Base-by-base conservation (phyloP, 1,284 basidiomycete genomes). In the Abortiporus biennis region DNA sequence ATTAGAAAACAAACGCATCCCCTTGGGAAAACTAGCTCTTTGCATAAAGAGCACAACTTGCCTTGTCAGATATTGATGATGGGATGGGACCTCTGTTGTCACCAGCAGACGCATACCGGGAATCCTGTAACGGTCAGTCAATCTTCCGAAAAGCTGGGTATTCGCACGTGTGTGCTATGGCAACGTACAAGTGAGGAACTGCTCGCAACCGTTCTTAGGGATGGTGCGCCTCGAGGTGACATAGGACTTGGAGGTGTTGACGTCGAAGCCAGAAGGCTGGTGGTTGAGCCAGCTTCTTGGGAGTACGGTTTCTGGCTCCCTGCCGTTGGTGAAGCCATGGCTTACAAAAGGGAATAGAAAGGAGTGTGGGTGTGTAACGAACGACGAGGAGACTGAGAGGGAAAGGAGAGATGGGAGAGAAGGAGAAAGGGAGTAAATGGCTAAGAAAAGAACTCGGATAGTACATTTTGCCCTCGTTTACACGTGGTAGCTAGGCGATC, bases 231-330 rank as follows among this genome's bases (percentile, higher is more conserved):
- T 62, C 45, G 59, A 57, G 20, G 62, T 58, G 54, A 71, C 13
- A 29, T 9, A 9, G 27, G 27, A n/a, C 35, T 27, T 12, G 64
- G 58, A 63, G 60, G 59, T 43, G 51, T 40, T 44, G 55, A 44
- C 29, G 64, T 54, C 19, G 66, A 58, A 1, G 66, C 58, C 27
- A 79, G 61, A 44, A 78, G 72, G 53, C 64, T 73, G 33, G 71
- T 60, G 9, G 74, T 68, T 3, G 77, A 78, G 9, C 68, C 64
- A 8, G 71, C 37, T 50, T 54, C 37, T 44, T 46, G 34, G 48
- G 49, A 36, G 48, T 50, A 43, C 48, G 43, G 46, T 51, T 48
- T 32, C 51, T 32, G 36, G 47, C 44, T 43, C 32, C 24, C 41
- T 29, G 39, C 29, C 40, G 27, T 37, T 16, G 41, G 31, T 36